Evolutionary conservation across 179 eudicot genomes (phyloP).

Genomic region (Corrigiola litoralis): DNA sequence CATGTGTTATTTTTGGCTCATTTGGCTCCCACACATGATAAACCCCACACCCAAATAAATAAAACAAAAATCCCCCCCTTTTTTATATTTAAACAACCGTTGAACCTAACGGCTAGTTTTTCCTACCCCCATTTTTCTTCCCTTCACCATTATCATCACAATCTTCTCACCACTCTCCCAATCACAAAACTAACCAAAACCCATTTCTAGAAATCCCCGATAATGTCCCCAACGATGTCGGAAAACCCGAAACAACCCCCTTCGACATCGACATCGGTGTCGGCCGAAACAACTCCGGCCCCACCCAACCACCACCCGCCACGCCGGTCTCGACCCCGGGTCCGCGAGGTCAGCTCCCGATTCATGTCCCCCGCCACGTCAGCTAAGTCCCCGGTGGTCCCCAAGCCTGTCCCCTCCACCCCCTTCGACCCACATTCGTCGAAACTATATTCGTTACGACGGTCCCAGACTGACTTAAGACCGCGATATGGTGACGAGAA

Average conservation of each 20-base stretch:
- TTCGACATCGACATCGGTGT: slow-evolving; percentile 1
- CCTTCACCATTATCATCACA: no score
- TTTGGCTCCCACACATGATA: not conserved
- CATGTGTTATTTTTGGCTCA: not conserved
- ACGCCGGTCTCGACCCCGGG: slow-evolving; percentile 58
- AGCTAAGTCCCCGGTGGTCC: no score
- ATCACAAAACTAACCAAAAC: no score
- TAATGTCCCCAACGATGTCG: slow-evolving; percentile 23
- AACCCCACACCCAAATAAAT: not conserved
- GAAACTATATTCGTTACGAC: slow-evolving; percentile 23
- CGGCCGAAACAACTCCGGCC: slow-evolving; percentile 21
- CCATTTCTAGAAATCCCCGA: slow-evolving; percentile 15
- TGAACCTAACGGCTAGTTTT: slow-evolving; percentile 33
- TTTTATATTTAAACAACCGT: slow-evolving; percentile 15
- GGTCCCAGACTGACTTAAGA: slow-evolving; percentile 45
- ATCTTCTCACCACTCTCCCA: no score
- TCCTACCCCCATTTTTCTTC: not conserved
- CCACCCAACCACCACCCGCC: slow-evolving; percentile 39
- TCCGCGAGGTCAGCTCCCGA: slow-evolving; percentile 74
- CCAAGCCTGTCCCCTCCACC: no score
- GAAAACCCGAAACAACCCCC: slow-evolving; percentile 35
- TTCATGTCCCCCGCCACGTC: slow-evolving; percentile 59
- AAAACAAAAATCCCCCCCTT: not conserved
- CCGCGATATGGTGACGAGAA: slow-evolving; percentile 40
- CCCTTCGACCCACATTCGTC: slow-evolving; percentile 30